Evolutionary conservation across 495 filamentous ascomycete species (phyloP).

Genomic region (Daldinia concentrica): DNA sequence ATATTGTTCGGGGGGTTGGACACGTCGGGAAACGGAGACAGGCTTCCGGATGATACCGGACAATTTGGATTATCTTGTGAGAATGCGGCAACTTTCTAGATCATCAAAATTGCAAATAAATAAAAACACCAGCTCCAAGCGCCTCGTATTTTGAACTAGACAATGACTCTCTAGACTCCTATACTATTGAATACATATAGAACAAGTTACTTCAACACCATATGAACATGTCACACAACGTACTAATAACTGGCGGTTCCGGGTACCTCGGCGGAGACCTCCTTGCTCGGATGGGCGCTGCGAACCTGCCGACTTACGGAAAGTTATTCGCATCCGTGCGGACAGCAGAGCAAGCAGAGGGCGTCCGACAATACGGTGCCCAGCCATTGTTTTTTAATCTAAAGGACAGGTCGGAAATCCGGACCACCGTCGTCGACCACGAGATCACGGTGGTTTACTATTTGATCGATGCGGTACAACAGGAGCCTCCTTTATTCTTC

Average conservation of each 20-base stretch:
- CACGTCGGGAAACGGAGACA: not conserved
- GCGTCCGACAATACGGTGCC: conserved; percentile 56
- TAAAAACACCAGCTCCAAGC: not conserved
- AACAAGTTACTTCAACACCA: not conserved
- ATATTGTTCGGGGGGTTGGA: not conserved
- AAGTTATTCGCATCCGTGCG: conserved; percentile 58
- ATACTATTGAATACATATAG: not conserved
- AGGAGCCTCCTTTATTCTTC: conserved; percentile 43
- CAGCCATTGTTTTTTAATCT: conserved; percentile 51
- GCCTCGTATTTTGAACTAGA: not conserved
- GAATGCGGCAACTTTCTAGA: not conserved
- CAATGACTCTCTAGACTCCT: not conserved
- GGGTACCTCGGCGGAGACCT: conserved; percentile 62
- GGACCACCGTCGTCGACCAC: conserved; percentile 49
- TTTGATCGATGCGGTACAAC: conserved; percentile 48
- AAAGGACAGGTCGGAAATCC: conserved; percentile 43
- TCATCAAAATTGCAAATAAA: not conserved
- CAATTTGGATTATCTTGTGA: not conserved
- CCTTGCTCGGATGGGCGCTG: conserved; percentile 50
- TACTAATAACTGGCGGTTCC: conserved; percentile 61
- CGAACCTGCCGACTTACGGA: conserved; percentile 51
- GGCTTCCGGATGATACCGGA: not conserved
- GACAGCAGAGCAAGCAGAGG: conserved; percentile 52
- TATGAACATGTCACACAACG: conserved; percentile 48
- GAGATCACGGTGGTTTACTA: conserved; percentile 57